Evolutionary conservation across 192 early-diverging fungal species (phyloP).

Genomic region (Coemansia brasiliensis): DNA sequence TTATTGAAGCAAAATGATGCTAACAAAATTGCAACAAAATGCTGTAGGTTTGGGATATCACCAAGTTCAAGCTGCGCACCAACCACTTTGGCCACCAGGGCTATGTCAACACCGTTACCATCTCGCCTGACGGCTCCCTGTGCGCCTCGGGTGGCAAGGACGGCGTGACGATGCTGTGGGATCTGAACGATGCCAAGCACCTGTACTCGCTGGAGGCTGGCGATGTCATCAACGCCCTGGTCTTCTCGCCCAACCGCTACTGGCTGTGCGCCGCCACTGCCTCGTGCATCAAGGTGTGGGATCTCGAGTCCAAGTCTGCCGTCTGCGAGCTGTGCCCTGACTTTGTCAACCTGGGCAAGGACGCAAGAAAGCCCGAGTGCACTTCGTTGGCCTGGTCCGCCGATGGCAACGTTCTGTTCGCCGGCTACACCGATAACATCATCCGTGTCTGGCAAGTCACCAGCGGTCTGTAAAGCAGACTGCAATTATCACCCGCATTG

Average conservation of each 20-base stretch:
- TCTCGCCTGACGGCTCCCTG: constrained; percentile 99
- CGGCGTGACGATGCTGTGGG: constrained; percentile 99
- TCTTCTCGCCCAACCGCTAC: constrained; percentile 99
- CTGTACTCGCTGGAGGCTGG: constrained; percentile 98
- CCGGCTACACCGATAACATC: constrained; percentile 94
- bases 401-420: constrained; percentile 96
- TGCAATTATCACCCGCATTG: background rate
- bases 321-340: constrained; percentile 90
- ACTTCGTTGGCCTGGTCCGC: constrained; percentile 98
- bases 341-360: constrained; percentile 71
- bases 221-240: constrained; percentile 93
- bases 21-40: background rate
- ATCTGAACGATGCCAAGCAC: constrained; percentile 99
- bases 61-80: constrained; percentile 98
- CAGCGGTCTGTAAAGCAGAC: constrained; percentile 49
- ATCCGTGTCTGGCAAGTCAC: constrained; percentile 86
- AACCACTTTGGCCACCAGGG: constrained; percentile 99
- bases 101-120: constrained; percentile 97
- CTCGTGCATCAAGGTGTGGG: constrained; percentile 98
- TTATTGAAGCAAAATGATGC: background rate
- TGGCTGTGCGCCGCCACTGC: constrained; percentile 99
- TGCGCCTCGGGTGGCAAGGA: constrained; percentile 99
- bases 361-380: constrained; percentile 79
- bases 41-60: constrained; percentile 93
- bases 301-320: constrained; percentile 95